Evolutionary conservation across 495 filamentous ascomycete species (phyloP).

Genomic region (Penicillium dipodomyicola): DNA sequence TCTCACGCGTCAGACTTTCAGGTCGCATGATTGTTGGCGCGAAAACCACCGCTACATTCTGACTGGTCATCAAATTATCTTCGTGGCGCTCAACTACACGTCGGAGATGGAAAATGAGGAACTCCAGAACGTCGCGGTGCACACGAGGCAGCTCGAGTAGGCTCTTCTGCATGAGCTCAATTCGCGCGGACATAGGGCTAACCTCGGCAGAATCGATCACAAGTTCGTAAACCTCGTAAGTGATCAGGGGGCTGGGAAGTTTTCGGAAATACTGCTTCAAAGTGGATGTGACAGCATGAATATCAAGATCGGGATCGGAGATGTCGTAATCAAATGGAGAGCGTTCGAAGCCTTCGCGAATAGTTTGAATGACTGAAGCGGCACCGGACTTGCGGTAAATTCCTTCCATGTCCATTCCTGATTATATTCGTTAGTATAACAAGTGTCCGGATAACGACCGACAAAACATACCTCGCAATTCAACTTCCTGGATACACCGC

Average conservation of each 20-base stretch:
- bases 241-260: slow-evolving; percentile 86
- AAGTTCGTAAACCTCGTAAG: slow-evolving; percentile 86
- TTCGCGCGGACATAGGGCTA: slow-evolving; percentile 45
- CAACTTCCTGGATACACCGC: slow-evolving; percentile 96
- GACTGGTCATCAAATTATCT: slow-evolving; percentile 91
- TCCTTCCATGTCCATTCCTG: slow-evolving; percentile 95
- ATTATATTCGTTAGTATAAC: slow-evolving; percentile 9
- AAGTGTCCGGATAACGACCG: background rate
- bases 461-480: slow-evolving; percentile 63
- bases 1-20: slow-evolving; percentile 81
- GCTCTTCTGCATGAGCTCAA: slow-evolving; percentile 63
- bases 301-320: slow-evolving; percentile 88
- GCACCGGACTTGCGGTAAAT: slow-evolving; percentile 98
- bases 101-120: slow-evolving; percentile 89
- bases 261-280: slow-evolving; percentile 98
- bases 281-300: slow-evolving; percentile 91
- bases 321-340: slow-evolving; percentile 74
- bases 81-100: slow-evolving; percentile 78
- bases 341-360: slow-evolving; percentile 88
- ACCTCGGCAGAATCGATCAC: slow-evolving; percentile 69
- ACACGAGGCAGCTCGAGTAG: slow-evolving; percentile 74
- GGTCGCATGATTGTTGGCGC: slow-evolving; percentile 97
- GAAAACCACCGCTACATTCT: slow-evolving; percentile 95
- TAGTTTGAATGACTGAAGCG: slow-evolving; percentile 76
- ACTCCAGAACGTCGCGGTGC: slow-evolving; percentile 87